These are phyloP conservation scores for Malus fusca DNA, from an alignment of 306 rosid genomes.

Conservation along the genomic window DNA sequence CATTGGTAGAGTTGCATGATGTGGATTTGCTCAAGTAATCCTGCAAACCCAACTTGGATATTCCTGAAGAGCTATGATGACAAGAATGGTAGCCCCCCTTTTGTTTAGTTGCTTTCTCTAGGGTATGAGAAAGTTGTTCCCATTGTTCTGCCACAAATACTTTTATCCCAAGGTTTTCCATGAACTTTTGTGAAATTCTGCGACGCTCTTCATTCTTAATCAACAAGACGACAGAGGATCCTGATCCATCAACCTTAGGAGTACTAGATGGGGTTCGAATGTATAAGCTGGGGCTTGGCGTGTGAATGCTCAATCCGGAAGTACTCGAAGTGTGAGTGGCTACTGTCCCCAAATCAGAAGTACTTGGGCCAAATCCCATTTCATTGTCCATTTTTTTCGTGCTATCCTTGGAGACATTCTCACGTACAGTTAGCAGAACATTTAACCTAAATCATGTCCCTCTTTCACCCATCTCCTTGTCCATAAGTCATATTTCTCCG, in stretches of 20 bases:
- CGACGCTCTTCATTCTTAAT: slow-evolving; percentile 18
- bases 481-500: slow-evolving; percentile 62
- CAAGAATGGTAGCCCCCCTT: slow-evolving; percentile 1
- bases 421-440: slow-evolving; percentile 27
- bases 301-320: neutral
- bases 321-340: neutral
- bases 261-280: slow-evolving; percentile 7
- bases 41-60: slow-evolving; percentile 9
- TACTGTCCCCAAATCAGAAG: neutral
- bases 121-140: slow-evolving; percentile 21
- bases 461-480: slow-evolving; percentile 53
- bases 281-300: slow-evolving; percentile 28
- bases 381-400: slow-evolving; percentile 18
- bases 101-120: slow-evolving; percentile 7
- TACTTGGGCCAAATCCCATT: slow-evolving; percentile 6
- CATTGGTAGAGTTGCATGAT: neutral
- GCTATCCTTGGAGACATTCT: neutral
- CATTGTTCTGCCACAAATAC: slow-evolving; percentile 15
- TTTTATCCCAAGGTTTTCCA: slow-evolving; percentile 31
- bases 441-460: slow-evolving; percentile 73
- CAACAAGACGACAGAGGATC: slow-evolving; percentile 35
- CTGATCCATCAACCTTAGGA: slow-evolving; percentile 38
- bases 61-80: slow-evolving; percentile 14
- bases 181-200: slow-evolving; percentile 16
- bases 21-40: slow-evolving; percentile 21